phyloP scores from a whole-genome alignment of 108 stramenopile species.

The Skeletonema potamos region DNA sequence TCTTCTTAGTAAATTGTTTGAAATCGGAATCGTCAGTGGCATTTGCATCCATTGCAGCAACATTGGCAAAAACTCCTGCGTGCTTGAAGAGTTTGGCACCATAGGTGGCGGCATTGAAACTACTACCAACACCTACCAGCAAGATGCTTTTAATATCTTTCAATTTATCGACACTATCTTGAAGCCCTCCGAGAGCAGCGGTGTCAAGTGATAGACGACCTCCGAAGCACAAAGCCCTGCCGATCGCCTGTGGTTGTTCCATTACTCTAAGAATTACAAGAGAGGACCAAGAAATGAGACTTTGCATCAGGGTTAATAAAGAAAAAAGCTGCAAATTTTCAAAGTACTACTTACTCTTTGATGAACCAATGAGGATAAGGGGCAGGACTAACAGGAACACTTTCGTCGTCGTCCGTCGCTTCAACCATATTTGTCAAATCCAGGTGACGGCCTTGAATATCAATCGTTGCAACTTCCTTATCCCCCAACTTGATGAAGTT shows the following conservation, averaged over 20 bases:
- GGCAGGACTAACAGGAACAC: slow-evolving; percentile 52
- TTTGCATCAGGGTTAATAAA: neutral
- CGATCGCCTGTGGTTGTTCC: slow-evolving; percentile 89
- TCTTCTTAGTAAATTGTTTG: slow-evolving; percentile 14
- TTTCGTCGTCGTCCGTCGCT: slow-evolving; percentile 53
- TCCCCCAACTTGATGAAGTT: slow-evolving; percentile 88
- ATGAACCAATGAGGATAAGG: slow-evolving; percentile 89
- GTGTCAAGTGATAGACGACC: slow-evolving; percentile 52
- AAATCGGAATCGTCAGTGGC: slow-evolving; percentile 63
- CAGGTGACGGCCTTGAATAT: slow-evolving; percentile 60
- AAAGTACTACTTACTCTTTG: slow-evolving; percentile 49
- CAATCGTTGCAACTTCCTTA: slow-evolving; percentile 78
- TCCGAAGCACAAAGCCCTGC: slow-evolving; percentile 73
- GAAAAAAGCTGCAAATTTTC: neutral
- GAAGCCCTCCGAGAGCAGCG: slow-evolving; percentile 63
- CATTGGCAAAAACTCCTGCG: slow-evolving; percentile 63
- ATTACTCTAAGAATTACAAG: slow-evolving; percentile 56
- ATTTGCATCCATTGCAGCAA: slow-evolving; percentile 70
- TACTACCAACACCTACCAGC: slow-evolving; percentile 78
- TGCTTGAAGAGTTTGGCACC: slow-evolving; percentile 85
- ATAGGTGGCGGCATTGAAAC: slow-evolving; percentile 73
- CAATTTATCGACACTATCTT: slow-evolving; percentile 52
- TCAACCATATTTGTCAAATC: slow-evolving; percentile 56
- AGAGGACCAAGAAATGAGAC: neutral
- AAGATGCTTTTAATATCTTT: slow-evolving; percentile 44